Base-by-base conservation (phyloP, 139 green algal genomes). In the Tetratostichococcus sp. region DNA sequence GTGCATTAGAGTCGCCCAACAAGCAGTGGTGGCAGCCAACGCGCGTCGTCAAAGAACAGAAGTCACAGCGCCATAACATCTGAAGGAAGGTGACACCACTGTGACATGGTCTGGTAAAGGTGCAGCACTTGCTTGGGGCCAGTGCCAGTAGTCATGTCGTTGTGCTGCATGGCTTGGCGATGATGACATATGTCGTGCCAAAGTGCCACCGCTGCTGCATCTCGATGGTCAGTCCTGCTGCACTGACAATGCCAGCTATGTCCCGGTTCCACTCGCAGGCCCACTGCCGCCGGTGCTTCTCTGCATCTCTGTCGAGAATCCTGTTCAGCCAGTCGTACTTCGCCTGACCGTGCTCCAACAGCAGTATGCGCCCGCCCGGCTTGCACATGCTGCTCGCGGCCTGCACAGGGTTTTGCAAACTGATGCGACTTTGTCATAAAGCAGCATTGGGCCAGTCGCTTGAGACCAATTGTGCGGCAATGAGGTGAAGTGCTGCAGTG, bases 261-360 rank as follows among this genome's bases (percentile, higher is more conserved):
- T 93, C 88, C 30, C 82, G 71, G 78, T 96, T 94, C 89, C 89
- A 94, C 65, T 79, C 81, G 82, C 91, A 96, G 17, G 90, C 91
- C 90, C 90, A 96, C 26, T 91, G 88, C 26, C 30, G 8, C 25
- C 79, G 43, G 72, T 96, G 91, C 58, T 28, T 25, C 31, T 72
- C 58, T 43, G 81, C 83, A 26, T 80, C 68, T 21, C 67, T 58
- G 65, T 90, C 81, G 26, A 92, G 74, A 0, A 86, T 77, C 0
- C 74, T 79, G 58, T 89, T 89, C 19, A 92, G 30, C 43, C 80
- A 90, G n/a, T 42, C 50, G 69, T 76, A 82, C 5, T 34, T 78
- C 39, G 65, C 75, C 3, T 70, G 57, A 14, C 89, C 89, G 74
- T 94, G 89, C 80, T 94, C 83, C 65, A 94, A 69, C 70, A 94